Evolutionary conservation across 352 stramenopile species (phyloP), one percentile per base, ranked within the genome.

Genomic region (Phytophthora macrochlamydospora): DNA sequence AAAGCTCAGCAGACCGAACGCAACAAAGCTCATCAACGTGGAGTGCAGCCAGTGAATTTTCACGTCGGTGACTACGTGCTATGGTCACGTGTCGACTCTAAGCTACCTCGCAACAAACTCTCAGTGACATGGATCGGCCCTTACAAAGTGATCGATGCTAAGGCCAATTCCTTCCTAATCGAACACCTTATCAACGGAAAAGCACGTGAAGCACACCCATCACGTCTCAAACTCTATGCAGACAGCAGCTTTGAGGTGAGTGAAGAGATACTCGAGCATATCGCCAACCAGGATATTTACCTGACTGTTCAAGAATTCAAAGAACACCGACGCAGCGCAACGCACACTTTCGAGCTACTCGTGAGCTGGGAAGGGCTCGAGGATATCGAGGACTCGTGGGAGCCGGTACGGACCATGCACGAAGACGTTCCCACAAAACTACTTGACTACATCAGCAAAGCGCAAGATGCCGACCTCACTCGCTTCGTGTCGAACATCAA

Each of bases 271-370:
- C 6, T 52, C 12, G 42, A 59, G 14, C 42, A 59, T 11, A 51
- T 59, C 11, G 12, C 14, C 28, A 59, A 59, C 28, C 42, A 59
- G 50, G 53, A 59, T 14, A 30, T 59, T 14, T 51, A 59, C 7
- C 29, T 52, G 12, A 59, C 53, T 3, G 52, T 51, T 24, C 18
- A 24, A 24, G 18, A 24, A 24, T 24, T 24, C 18, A 24, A 24
- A 24, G 18, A 24, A 24, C 18, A 24, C 18, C 18, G 18, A 24
- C 18, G 18, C 18, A 24, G 18, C 18, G 18, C 18, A 24, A 24
- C 18, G 18, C 18, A 24, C 18, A 24, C 18, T 24, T 24, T 24
- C 18, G 18, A 24, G 18, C 18, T 24, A 24, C 18, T 24, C 18
- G 18, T 24, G 18, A 24, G 18, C 18, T 24, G 18, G 18, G 18